These are phyloP conservation scores for Leccinum subgranulosum DNA, from an alignment of 768 basidiomycete genomes.

Conservation along the genomic window DNA sequence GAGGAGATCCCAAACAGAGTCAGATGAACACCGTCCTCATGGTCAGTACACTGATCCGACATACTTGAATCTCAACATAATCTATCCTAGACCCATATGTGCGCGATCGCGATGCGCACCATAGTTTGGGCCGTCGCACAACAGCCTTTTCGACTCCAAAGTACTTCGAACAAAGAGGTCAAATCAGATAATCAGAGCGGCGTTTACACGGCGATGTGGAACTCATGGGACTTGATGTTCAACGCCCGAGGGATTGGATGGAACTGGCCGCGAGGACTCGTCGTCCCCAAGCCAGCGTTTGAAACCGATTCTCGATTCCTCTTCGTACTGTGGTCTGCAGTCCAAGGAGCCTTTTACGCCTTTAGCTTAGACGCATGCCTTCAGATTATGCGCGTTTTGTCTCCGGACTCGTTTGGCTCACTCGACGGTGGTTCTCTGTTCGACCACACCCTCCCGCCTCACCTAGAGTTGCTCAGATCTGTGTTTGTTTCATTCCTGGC, in stretches of 20 bases:
- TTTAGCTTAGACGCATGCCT: conserved; percentile 15
- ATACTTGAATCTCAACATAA: neutral
- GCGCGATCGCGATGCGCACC: conserved; percentile 12
- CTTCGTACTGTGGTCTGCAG: conserved; percentile 11
- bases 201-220: conserved; percentile 21
- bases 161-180: neutral
- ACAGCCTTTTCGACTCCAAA: conserved; percentile 9
- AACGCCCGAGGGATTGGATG: conserved; percentile 27
- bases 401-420: conserved; percentile 37
- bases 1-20: conserved; percentile 8
- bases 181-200: neutral
- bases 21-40: conserved; percentile 17
- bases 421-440: conserved; percentile 34
- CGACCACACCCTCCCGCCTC: conserved; percentile 30
- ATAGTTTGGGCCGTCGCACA: conserved; percentile 19
- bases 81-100: conserved; percentile 12
- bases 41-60: conserved; percentile 12
- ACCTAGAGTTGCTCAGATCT: conserved; percentile 37
- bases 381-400: conserved; percentile 26
- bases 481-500: conserved; percentile 40
- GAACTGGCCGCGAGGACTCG: conserved; percentile 24
- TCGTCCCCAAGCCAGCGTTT: conserved; percentile 11
- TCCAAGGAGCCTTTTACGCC: neutral
- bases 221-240: conserved; percentile 27
- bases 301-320: conserved; percentile 9